A percentile compares a stretch with the other conserved stretches of the same genome.
phyloP scores from a whole-genome alignment of 352 stramenopile species.

The Blastocystis hominis region DNA sequence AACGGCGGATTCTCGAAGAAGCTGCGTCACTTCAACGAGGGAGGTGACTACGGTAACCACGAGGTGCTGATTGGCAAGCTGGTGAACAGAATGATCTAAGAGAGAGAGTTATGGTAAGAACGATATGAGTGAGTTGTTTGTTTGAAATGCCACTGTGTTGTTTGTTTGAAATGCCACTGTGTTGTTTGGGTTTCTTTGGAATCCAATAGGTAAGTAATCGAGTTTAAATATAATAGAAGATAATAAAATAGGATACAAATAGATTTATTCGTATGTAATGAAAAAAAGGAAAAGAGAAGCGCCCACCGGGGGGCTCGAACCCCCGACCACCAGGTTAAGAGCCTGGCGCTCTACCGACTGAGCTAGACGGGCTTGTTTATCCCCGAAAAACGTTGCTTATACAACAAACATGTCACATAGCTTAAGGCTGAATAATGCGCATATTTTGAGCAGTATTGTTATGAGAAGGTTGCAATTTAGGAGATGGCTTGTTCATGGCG shows the following conservation, averaged over 20 bases:
- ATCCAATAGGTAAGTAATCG: background rate
- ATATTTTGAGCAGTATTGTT: background rate
- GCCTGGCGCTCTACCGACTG: too few relatives aligned
- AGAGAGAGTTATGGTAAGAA: background rate
- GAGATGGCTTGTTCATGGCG: background rate
- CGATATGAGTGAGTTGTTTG: background rate
- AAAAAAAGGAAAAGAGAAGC: too few relatives aligned
- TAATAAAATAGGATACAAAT: background rate
- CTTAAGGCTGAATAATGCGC: slow-evolving; percentile 8
- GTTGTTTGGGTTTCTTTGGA: too few relatives aligned
- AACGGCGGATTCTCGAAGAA: too few relatives aligned
- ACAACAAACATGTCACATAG: background rate
- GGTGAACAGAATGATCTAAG: background rate
- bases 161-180: too few relatives aligned
- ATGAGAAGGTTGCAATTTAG: background rate
- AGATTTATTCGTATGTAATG: too few relatives aligned
- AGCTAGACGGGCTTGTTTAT: background rate
- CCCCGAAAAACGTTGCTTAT: background rate
- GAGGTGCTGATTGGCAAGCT: too few relatives aligned
- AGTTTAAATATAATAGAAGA: background rate
- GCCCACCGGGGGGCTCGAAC: too few relatives aligned
- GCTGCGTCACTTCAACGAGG: too few relatives aligned
- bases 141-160: background rate
- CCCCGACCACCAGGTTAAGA: too few relatives aligned
- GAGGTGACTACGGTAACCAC: too few relatives aligned